Conservation (phyloP, 345 rosid genomes). For the Draba incana region DNA sequence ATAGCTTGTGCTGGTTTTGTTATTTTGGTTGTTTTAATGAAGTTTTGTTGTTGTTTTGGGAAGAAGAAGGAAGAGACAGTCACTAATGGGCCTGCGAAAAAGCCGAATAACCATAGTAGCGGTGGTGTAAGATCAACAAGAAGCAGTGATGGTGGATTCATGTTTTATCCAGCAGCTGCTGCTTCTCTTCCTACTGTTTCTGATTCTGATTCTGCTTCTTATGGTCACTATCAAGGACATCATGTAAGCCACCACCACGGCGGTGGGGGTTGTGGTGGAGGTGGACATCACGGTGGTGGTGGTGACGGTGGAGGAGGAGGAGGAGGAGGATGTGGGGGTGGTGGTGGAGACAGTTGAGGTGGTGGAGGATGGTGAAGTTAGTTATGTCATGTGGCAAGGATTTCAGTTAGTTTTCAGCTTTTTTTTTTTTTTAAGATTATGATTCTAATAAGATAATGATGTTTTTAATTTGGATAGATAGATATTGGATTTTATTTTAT, state of each 20-base stretch:
- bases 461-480: neutral
- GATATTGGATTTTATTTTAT: neutral
- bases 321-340: neutral
- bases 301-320: neutral
- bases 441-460: neutral
- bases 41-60: neutral
- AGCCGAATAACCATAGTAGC: constrained; percentile 25
- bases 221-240: neutral
- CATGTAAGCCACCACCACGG: constrained; percentile 2
- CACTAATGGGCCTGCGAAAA: constrained; percentile 9
- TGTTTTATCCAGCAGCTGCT: constrained; percentile 31
- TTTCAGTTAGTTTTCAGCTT: neutral
- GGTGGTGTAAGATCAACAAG: neutral
- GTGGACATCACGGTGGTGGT: neutral
- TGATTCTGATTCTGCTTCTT: constrained; percentile 3
- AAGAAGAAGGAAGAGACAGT: constrained; percentile 14
- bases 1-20: neutral
- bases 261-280: constrained; percentile 7
- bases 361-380: neutral
- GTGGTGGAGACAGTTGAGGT: neutral
- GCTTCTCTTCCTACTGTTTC: constrained; percentile 35
- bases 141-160: constrained; percentile 5
- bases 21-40: neutral
- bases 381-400: neutral
- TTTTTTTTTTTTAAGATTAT: neutral